Base-by-base conservation (phyloP, 164 flowering plant genomes). In the Magnolia sinica region DNA sequence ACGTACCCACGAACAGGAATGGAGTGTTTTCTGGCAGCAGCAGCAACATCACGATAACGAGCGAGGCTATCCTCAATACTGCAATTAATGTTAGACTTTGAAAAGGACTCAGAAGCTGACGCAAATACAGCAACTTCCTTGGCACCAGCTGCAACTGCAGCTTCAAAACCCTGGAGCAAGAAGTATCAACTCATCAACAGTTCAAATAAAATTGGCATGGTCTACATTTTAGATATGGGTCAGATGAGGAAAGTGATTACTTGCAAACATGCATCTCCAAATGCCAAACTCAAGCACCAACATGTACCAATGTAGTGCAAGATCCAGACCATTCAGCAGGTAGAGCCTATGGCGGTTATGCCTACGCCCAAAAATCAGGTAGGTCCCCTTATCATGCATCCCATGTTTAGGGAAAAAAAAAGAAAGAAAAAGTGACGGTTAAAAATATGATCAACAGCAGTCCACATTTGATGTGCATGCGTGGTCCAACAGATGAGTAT, bases 41-140 rank as follows among this genome's bases (percentile, higher is more conserved):
- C 71, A 81, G 86, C 82, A 76, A 96, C 97, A 65, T 86, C 96
- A 65, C 88, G 92, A 72, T 89, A 94, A 49, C 98, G 95, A 76
- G 76, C 67, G 64, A 96, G 89, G 76, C 99, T 96, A 74, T 94
- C 98, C 78, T 94, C 96, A 78, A 96, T 91, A 76, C 87, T 91
- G 82, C 99, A 96, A 79, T 96, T 96, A 70, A 96, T 94, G 79
- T 96, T 96, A 69, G 98, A 90, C 85, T 87, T 91, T 19, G 98
- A 96, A 83, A 96, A 96, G 7, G 98, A 88, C 74, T 96, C 98
- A 37, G 99, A 94, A 77, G 99, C 98, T 55, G 99, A 88, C 37
- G 98, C 98, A 89, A 96, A 96, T n/a, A 96, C 76, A 7, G 97
- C 98, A 51, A 96, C 87, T 87, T 92, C 98, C 84, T 91, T 96